phyloP scores from a whole-genome alignment of 768 basidiomycete species.

The Paxillus rubicundulus region DNA sequence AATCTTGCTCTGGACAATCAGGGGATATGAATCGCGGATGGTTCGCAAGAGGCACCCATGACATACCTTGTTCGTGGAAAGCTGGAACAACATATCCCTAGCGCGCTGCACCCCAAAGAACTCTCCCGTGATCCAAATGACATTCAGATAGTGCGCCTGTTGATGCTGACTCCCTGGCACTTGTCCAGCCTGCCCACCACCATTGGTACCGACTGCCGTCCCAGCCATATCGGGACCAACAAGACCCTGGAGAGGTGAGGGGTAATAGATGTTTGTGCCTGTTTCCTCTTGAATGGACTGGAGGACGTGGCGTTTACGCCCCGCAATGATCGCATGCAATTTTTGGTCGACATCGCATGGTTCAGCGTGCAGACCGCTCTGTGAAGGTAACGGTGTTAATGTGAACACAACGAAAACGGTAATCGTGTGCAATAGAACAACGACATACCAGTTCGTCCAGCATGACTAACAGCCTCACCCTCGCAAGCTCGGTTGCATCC shows the following conservation, averaged over 20 bases:
- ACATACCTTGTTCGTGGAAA: slow-evolving; percentile 79
- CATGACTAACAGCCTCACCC: slow-evolving; percentile 89
- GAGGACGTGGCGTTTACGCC: slow-evolving; percentile 79
- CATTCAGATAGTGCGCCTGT: slow-evolving; percentile 58
- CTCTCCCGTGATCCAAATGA: slow-evolving; percentile 96
- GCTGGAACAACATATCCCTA: slow-evolving; percentile 89
- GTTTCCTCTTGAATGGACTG: slow-evolving; percentile 97
- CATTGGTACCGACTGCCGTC: slow-evolving; percentile 36
- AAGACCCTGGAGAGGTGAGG: slow-evolving; percentile 85
- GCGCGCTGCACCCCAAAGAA: slow-evolving; percentile 96
- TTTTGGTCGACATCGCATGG: slow-evolving; percentile 93
- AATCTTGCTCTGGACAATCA: slow-evolving; percentile 64
- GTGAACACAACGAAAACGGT: not conserved
- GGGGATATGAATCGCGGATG: not conserved
- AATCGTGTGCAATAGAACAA: not conserved
- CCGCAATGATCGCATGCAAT: slow-evolving; percentile 86
- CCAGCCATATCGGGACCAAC: slow-evolving; percentile 61
- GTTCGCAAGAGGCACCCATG: not conserved
- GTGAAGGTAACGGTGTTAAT: slow-evolving; percentile 2
- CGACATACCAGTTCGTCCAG: slow-evolving; percentile 86
- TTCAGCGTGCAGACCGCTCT: slow-evolving; percentile 92
- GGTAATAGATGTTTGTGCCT: slow-evolving; percentile 94
- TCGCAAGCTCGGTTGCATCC: slow-evolving; percentile 88
- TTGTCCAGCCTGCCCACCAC: slow-evolving; percentile 33
- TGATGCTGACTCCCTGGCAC: slow-evolving; percentile 21